phyloP scores from a whole-genome alignment of 2,329 filamentous ascomycete genomes.

The Colletotrichum sp. region DNA sequence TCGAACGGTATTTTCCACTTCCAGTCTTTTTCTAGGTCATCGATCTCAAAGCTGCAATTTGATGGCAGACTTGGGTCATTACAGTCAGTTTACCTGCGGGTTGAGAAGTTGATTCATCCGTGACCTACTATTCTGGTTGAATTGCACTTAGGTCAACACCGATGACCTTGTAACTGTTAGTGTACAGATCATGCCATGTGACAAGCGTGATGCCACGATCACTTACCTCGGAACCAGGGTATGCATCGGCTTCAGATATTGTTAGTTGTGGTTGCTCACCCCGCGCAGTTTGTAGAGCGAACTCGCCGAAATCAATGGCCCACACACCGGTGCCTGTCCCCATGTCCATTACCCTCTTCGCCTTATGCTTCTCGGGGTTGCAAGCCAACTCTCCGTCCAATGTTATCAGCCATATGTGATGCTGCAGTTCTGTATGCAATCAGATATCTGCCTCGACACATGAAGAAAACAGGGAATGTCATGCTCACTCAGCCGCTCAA shows the following conservation, averaged over 20 bases:
- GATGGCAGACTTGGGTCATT: constrained; percentile 42
- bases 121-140: constrained; percentile 36
- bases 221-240: constrained; percentile 32
- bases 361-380: constrained; percentile 27
- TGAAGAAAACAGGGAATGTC: neutral
- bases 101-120: neutral
- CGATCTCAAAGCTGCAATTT: constrained; percentile 53
- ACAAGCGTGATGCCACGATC: fast-evolving
- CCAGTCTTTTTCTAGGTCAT: constrained; percentile 46
- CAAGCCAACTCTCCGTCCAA: constrained; percentile 32
- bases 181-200: neutral
- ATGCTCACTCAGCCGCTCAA: constrained; percentile 29
- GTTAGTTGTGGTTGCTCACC: neutral
- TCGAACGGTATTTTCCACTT: constrained; percentile 42
- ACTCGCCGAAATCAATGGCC: constrained; percentile 47
- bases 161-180: constrained; percentile 27
- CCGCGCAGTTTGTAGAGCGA: neutral
- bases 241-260: constrained; percentile 26
- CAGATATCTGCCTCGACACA: neutral
- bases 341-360: constrained; percentile 44
- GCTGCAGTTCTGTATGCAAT: constrained; percentile 35
- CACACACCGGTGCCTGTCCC: constrained; percentile 54
- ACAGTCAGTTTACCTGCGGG: neutral
- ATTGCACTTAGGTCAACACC: constrained; percentile 49
- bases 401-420: constrained; percentile 36